A percentile compares a stretch with the other conserved stretches of the same genome.
Conservation (phyloP, 2,329 filamentous ascomycete species). For the Verticillium nubilum region DNA sequence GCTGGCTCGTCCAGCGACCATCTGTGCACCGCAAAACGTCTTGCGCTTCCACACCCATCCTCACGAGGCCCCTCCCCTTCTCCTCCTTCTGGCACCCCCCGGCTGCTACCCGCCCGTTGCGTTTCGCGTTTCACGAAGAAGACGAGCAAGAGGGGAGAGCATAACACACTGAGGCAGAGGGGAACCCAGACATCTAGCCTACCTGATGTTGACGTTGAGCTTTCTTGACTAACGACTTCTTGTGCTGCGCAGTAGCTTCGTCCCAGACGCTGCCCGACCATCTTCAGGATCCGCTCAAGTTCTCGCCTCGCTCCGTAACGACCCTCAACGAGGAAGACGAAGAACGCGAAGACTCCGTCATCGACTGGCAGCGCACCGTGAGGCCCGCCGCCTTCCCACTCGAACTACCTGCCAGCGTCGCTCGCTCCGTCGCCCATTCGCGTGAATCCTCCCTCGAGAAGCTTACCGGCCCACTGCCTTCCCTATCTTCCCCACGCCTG, state of each 20-base stretch:
- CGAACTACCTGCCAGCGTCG: conserved; percentile 18
- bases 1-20: background rate
- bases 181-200: background rate
- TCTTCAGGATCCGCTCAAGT: conserved; percentile 45
- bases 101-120: background rate
- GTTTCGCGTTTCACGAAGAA: conserved; percentile 23
- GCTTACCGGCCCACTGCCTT: conserved; percentile 26
- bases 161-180: background rate
- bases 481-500: conserved; percentile 29
- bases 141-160: conserved; percentile 1
- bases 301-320: conserved; percentile 42
- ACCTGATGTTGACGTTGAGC: background rate
- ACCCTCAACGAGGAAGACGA: conserved; percentile 50
- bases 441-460: conserved; percentile 56
- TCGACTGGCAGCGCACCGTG: conserved; percentile 45
- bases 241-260: conserved; percentile 38
- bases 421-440: conserved; percentile 43
- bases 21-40: conserved; percentile 14
- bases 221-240: conserved; percentile 12
- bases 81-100: conserved; percentile 10
- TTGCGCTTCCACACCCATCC: conserved; percentile 11
- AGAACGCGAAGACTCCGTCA: conserved; percentile 29
- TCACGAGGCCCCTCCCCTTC: background rate
- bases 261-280: conserved; percentile 55
- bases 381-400: conserved; percentile 37